These are phyloP conservation scores for Geranomyces michiganensis DNA, from an alignment of 192 early-diverging fungal genomes.

Conservation along the genomic window DNA sequence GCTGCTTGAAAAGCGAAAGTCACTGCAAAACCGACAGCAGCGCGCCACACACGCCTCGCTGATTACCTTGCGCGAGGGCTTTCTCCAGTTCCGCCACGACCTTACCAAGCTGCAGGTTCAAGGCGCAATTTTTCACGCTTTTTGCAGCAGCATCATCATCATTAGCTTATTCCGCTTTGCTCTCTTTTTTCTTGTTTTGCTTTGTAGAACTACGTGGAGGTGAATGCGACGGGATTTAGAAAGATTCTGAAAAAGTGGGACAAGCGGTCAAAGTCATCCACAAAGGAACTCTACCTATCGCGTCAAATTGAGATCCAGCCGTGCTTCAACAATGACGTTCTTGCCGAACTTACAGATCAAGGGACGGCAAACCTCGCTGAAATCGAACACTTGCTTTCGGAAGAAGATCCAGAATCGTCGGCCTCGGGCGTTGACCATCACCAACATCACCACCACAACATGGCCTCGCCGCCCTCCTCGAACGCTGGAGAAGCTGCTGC, in stretches of 20 bases:
- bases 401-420: conserved; percentile 17
- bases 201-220: conserved; percentile 89
- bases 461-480: not conserved
- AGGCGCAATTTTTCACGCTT: no score
- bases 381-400: conserved; percentile 53
- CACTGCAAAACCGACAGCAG: conserved; percentile 29
- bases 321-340: conserved; percentile 92
- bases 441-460: not conserved
- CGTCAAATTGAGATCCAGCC: conserved; percentile 98
- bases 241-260: conserved; percentile 99
- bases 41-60: conserved; percentile 61
- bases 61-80: conserved; percentile 83
- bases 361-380: conserved; percentile 77
- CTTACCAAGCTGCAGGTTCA: conserved; percentile 90
- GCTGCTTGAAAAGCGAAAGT: conserved; percentile 51
- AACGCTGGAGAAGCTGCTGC: not conserved
- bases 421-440: no score
- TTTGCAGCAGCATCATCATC: no score
- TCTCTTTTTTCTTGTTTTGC: not conserved
- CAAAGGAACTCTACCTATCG: conserved; percentile 96
- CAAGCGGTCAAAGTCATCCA: conserved; percentile 95
- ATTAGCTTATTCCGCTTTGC: no score
- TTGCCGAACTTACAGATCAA: conserved; percentile 87
- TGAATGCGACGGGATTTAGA: conserved; percentile 94
- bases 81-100: conserved; percentile 88